These are phyloP conservation scores for Metschnikowia kunwiensis DNA, from an alignment of 805 yeast genomes.

Conservation along the genomic window DNA sequence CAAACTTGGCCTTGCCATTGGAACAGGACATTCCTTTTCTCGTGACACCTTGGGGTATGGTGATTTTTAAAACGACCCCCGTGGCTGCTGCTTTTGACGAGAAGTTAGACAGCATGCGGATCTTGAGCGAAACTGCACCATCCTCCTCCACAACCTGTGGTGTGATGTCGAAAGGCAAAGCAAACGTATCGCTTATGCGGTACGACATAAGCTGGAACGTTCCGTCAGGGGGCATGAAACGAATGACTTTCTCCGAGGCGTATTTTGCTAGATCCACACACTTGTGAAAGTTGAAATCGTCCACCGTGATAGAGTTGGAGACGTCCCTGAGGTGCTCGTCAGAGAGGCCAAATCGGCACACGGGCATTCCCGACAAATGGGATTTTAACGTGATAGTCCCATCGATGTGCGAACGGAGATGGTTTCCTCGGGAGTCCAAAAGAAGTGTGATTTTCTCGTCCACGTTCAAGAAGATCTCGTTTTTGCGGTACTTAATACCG, in stretches of 20 bases:
- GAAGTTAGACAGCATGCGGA: slow-evolving; percentile 62
- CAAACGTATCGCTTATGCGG: slow-evolving; percentile 45
- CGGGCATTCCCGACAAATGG: slow-evolving; percentile 77
- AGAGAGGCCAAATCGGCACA: slow-evolving; percentile 75
- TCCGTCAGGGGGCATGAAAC: slow-evolving; percentile 86
- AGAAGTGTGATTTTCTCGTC: slow-evolving; percentile 71
- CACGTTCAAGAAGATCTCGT: slow-evolving; percentile 75
- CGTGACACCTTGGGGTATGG: slow-evolving; percentile 53
- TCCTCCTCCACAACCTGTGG: slow-evolving; percentile 52
- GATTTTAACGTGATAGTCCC: slow-evolving; percentile 72
- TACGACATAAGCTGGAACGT: slow-evolving; percentile 80
- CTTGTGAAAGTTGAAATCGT: slow-evolving; percentile 83
- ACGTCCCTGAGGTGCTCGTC: slow-evolving; percentile 38
- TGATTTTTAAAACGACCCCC: slow-evolving; percentile 61
- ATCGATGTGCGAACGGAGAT: slow-evolving; percentile 68
- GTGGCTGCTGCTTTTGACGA: slow-evolving; percentile 58
- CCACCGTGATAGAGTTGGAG: slow-evolving; percentile 47
- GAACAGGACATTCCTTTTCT: slow-evolving; percentile 35
- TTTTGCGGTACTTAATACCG: slow-evolving; percentile 74
- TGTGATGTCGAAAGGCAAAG: slow-evolving; percentile 65
- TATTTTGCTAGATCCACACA: slow-evolving; percentile 74
- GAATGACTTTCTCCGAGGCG: slow-evolving; percentile 60
- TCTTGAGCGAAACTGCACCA: slow-evolving; percentile 48
- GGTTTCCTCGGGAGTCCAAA: slow-evolving; percentile 60
- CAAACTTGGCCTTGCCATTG: slow-evolving; percentile 66